Percentiles rank a stretch among this genome's conserved stretches.
phyloP scores from a whole-genome alignment of 225 moss, liverwort and hornwort genomes.

The Bryum argenteum region DNA sequence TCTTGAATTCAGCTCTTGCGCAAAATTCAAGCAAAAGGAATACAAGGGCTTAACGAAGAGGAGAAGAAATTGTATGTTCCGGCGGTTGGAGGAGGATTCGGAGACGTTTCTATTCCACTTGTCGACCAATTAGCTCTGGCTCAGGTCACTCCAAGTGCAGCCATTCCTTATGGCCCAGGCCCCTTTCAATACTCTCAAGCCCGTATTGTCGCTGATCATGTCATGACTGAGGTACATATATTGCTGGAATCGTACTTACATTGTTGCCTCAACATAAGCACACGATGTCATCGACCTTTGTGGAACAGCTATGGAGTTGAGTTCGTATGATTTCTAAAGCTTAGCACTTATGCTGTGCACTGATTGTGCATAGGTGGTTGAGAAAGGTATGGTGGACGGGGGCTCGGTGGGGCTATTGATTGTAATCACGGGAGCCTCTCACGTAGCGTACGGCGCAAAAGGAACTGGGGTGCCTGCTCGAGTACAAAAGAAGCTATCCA shows the following conservation, averaged over 20 bases:
- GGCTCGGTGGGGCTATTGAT: constrained; percentile 69
- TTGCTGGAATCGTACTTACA: background rate
- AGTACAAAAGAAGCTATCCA: constrained; percentile 81
- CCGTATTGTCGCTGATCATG: constrained; percentile 73
- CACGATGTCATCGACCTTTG: constrained; percentile 1
- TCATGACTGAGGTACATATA: constrained; percentile 63
- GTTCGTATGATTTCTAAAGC: background rate
- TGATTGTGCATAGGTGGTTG: constrained; percentile 57
- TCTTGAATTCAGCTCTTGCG: constrained; percentile 60
- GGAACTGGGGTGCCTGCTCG: constrained; percentile 89
- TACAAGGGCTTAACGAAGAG: constrained; percentile 62
- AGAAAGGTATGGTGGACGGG: constrained; percentile 76
- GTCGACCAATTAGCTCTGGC: constrained; percentile 54
- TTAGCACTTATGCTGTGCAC: background rate
- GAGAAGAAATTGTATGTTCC: constrained; percentile 74
- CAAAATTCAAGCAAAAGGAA: constrained; percentile 79
- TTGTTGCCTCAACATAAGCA: too few species aligned
- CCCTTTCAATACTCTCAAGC: constrained; percentile 86
- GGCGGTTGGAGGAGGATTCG: constrained; percentile 64
- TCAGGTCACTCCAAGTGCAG: constrained; percentile 52
- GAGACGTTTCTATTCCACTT: constrained; percentile 56
- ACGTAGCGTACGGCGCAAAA: constrained; percentile 72
- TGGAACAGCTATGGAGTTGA: background rate
- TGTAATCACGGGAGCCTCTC: constrained; percentile 88
- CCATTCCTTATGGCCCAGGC: constrained; percentile 59